Base-by-base conservation (phyloP, 129 eudicot species). In the Chrysanthemum lavandulifolium region DNA sequence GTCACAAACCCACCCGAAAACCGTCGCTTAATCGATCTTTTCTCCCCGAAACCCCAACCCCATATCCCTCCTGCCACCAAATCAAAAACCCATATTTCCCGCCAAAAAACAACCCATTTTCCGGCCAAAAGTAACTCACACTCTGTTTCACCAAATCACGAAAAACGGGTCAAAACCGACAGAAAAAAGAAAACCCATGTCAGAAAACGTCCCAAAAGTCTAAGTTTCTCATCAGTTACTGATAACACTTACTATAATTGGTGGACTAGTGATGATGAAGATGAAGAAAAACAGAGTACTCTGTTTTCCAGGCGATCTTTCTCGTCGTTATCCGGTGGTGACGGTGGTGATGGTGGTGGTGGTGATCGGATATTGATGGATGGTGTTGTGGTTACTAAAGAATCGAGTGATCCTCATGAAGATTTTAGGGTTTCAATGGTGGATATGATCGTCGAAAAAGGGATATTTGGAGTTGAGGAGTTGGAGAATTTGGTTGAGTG, bases 371-470 rank as follows among this genome's bases (percentile, higher is more conserved):
- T 49, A 10, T 66, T 75, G 53, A 73, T 72, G 76, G 89, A 79
- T 0, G 86, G 88, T 18, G 68, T 82, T 31, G 97, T 89, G 2
- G 84, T 92, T 49, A 86, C 87, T 78, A 92, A 92, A 67, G 75
- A 87, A 23, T 89, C 98, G 12, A 82, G 69, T 14, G 96, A 92
- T 71, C 96, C 98, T 5, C 78, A 92, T 73, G 81, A 65, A 40
- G 98, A 92, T 83, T 92, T 92, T 56, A 83, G 87, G 84, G 76
- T 78, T 13, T 92, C 98, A 55, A 92, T 92, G 98, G 94, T 89
- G 83, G 94, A 92, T 65, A 92, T 92, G 98, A 92, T 89, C 6
- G 76, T 89, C 3, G 96, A 92, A 80, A 87, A 73, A 69, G 89
- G 85, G 81, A 89, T 92, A 1, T 89, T 84, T 58, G 84, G 86